Base-by-base conservation (phyloP, 1,284 basidiomycete genomes). In the Marasmius sp. region DNA sequence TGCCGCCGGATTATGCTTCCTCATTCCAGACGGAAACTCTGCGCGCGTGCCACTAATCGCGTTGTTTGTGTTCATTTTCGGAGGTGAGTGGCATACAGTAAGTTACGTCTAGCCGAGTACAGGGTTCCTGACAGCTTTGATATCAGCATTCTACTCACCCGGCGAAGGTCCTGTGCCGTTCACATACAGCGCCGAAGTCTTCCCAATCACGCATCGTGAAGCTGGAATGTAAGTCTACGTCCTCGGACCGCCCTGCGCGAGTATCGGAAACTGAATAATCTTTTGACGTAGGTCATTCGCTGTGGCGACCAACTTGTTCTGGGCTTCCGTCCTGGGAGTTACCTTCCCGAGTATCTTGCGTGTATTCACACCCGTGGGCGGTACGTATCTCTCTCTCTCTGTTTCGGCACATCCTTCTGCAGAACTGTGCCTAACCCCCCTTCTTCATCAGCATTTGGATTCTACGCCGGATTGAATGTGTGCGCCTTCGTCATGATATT, bases 131-230 rank as follows among this genome's bases (percentile, higher is more conserved):
- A n/a, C 11, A 12, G 37, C 20, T 14, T 59, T 38, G 16, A n/a
- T 14, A 41, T 34, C 66, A 77, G 80, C 80, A 2, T 82, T 85
- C 69, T 89, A 88, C 70, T 85, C 81, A 0, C 79, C 82, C 7
- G 83, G 87, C 55, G 88, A 91, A 74, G 89, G 90, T 0, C 90
- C 91, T 10, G 90, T 93, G 3, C 87, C 89, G 0, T 87, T 84
- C 69, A 82, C 85, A 5, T 85, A 85, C 68, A 84, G 83, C 11
- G 85, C 86, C 0, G 86, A 88, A 68, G 85, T 85, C 12, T 88
- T 87, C 76, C 86, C 86, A 10, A 75, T 88, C 16, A 83, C 84
- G 8, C 82, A 86, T 64, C 75, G 87, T 65, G 81, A 82, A 64
- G 77, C 81, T 76, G 80, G 80, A 63, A 82, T 82, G 81, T 78